These are phyloP conservation scores for Globisporangium paddicum DNA, from an alignment of 352 stramenopile genomes.

Conservation along the genomic window DNA sequence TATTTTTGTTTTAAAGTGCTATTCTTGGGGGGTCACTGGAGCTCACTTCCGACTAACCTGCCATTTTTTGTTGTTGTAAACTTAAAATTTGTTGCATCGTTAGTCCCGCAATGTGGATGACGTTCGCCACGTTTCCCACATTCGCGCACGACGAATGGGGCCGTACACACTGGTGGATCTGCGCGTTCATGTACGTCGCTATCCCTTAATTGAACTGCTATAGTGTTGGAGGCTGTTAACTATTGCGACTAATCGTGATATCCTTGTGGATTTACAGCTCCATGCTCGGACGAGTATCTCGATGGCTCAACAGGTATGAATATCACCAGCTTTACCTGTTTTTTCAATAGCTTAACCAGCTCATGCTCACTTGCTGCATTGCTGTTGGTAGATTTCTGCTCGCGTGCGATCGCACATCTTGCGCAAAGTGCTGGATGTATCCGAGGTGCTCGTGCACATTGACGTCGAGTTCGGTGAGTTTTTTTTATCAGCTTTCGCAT, in stretches of 20 bases:
- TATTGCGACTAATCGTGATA: not conserved
- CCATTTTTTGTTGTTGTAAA: not conserved
- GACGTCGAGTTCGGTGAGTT: constrained; percentile 63
- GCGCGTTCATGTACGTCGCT: constrained; percentile 64
- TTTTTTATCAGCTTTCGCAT: not conserved
- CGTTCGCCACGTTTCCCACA: constrained; percentile 71
- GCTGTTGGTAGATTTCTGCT: constrained; percentile 40
- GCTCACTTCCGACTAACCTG: not conserved
- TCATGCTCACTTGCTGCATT: not conserved
- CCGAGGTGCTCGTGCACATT: constrained; percentile 85
- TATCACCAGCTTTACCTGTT: too few species aligned
- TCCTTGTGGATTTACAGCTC: constrained; percentile 24
- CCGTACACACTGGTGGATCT: constrained; percentile 85
- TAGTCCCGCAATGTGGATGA: constrained; percentile 73
- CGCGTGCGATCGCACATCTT: constrained; percentile 71
- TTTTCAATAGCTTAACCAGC: not conserved
- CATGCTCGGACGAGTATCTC: constrained; percentile 79
- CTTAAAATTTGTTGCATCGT: constrained; percentile 12
- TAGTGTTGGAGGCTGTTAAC: too few species aligned
- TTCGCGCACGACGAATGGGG: constrained; percentile 82
- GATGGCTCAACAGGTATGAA: constrained; percentile 69
- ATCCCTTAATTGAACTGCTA: not conserved
- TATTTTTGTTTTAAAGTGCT: not conserved
- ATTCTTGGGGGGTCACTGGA: not conserved
- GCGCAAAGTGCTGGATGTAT: constrained; percentile 66